phyloP scores from a whole-genome alignment of 2,329 filamentous ascomycete genomes.

The Pestalotiopsis sp. region DNA sequence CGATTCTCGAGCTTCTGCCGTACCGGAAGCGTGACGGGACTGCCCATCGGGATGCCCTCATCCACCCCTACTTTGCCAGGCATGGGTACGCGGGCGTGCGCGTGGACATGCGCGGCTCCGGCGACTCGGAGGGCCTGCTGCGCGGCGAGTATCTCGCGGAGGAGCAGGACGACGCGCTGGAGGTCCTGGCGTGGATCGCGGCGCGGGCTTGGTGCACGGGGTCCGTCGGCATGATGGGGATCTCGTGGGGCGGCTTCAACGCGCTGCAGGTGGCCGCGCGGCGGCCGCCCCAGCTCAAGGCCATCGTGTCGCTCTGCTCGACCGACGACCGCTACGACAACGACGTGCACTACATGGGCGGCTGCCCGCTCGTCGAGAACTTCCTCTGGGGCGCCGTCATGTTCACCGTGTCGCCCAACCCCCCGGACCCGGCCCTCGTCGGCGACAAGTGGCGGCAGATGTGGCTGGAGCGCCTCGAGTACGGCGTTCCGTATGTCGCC shows the following conservation, averaged over 20 bases:
- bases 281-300: not conserved
- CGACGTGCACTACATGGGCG: constrained; percentile 1
- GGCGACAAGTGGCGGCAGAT: not conserved
- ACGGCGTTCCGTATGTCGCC: not conserved
- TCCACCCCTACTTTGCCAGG: not conserved
- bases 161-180: constrained; percentile 2
- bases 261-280: not conserved
- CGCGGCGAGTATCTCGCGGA: not conserved
- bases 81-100: not conserved
- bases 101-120: not conserved
- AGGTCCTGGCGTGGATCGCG: not conserved
- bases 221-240: not conserved
- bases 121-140: not conserved
- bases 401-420: not conserved
- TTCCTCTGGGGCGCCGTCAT: constrained; percentile 1
- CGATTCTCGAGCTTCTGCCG: not conserved
- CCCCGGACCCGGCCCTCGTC: not conserved
- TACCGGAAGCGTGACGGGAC: not conserved
- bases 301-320: not conserved
- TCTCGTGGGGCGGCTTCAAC: constrained; percentile 2
- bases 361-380: not conserved
- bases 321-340: not conserved
- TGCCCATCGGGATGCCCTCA: not conserved
- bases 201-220: not conserved
- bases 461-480: not conserved